These are phyloP conservation scores for Phytophthora pinifolia DNA, from an alignment of 352 stramenopile genomes.

Conservation along the genomic window DNA sequence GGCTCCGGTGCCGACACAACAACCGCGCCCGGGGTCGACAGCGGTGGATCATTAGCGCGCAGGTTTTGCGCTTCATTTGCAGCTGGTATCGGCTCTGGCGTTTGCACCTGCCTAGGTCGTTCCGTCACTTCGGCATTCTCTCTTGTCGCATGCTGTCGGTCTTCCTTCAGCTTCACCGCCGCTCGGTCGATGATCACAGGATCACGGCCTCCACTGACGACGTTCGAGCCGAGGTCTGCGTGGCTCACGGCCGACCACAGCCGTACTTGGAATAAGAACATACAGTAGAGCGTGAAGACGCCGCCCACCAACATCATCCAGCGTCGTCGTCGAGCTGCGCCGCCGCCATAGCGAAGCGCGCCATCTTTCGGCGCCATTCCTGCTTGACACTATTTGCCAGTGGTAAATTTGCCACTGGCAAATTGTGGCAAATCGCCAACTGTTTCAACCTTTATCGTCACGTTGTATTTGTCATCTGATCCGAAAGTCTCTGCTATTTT, in stretches of 20 bases:
- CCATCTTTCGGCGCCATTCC: constrained; percentile 19
- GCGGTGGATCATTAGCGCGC: not conserved
- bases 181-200: constrained; percentile 4
- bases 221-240: constrained; percentile 29
- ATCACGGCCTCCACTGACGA: constrained; percentile 16
- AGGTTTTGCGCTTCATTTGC: constrained; percentile 18
- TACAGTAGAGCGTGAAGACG: constrained; percentile 23
- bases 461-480: constrained; percentile 3
- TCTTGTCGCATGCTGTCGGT: constrained; percentile 4
- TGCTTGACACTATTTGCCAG: not conserved
- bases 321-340: constrained; percentile 10
- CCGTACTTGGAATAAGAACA: constrained; percentile 28
- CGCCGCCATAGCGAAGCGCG: constrained; percentile 10
- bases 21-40: constrained; percentile 15
- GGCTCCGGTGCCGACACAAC: constrained; percentile 3
- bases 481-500: constrained; percentile 2
- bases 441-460: constrained; percentile 5
- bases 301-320: constrained; percentile 17
- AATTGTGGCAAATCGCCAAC: constrained; percentile 4
- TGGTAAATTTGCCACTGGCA: no score
- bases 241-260: constrained; percentile 25
- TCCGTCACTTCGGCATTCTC: not conserved
- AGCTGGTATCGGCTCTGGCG: not conserved
- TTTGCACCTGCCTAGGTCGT: not conserved
- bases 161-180: constrained; percentile 4